Conservation (phyloP, 345 rosid genomes). For the Rhodamnia rubescens region DNA sequence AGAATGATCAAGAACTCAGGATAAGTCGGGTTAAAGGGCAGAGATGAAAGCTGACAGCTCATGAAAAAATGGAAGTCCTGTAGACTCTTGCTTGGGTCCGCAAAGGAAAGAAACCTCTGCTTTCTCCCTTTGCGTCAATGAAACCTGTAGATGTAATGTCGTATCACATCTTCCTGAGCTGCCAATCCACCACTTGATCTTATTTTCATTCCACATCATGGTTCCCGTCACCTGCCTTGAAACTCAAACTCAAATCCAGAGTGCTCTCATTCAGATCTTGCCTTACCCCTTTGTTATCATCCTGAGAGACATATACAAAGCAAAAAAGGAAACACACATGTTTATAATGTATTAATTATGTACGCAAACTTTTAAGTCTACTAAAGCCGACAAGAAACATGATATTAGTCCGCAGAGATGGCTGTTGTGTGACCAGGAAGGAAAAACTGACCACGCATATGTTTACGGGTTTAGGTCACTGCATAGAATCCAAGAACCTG, state of each 20-base stretch:
- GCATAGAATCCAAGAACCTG: neutral
- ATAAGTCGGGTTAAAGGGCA: neutral
- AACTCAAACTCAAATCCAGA: conserved; percentile 60
- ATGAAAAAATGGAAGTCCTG: neutral
- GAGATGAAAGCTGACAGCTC: neutral
- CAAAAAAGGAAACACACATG: neutral
- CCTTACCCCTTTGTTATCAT: conserved; percentile 18
- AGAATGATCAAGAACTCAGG: neutral
- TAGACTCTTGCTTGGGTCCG: neutral
- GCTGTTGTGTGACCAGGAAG: neutral
- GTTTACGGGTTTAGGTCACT: neutral
- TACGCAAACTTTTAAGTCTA: neutral
- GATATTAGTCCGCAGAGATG: neutral
- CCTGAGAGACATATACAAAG: conserved; percentile 10
- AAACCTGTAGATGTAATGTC: neutral
- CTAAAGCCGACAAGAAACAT: neutral
- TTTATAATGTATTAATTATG: neutral
- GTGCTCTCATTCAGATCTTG: conserved; percentile 94
- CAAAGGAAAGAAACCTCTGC: neutral
- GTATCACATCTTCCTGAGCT: neutral
- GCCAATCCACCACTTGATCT: neutral
- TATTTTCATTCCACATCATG: conserved; percentile 22
- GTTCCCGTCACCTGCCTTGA: conserved; percentile 23
- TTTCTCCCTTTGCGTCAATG: neutral
- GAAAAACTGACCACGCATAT: neutral